Evolutionary conservation across 495 filamentous ascomycete genomes (phyloP).

Genomic region (Penicillium samsonianum): DNA sequence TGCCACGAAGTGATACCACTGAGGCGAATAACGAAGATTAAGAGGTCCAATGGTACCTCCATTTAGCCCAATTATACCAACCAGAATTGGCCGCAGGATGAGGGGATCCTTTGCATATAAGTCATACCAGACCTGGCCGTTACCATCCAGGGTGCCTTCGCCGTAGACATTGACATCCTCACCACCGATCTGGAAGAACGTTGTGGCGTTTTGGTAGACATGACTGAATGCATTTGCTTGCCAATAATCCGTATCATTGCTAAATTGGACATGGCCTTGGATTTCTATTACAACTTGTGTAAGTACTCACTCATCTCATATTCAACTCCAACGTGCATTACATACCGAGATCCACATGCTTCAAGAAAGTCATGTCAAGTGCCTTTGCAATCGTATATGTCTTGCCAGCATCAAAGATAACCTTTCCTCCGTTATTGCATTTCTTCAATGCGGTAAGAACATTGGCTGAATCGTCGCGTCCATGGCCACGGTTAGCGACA

Average conservation of each 20-base stretch:
- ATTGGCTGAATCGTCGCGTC: slow-evolving; percentile 58
- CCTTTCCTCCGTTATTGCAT: slow-evolving; percentile 68
- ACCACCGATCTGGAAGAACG: slow-evolving; percentile 70
- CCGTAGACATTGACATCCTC: slow-evolving; percentile 70
- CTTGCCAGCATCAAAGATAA: slow-evolving; percentile 57
- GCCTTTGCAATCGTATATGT: slow-evolving; percentile 65
- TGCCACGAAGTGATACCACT: slow-evolving; percentile 69
- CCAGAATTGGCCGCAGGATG: slow-evolving; percentile 60
- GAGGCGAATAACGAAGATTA: slow-evolving; percentile 62
- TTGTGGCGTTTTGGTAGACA: slow-evolving; percentile 63
- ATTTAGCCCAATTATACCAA: slow-evolving; percentile 63
- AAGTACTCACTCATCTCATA: slow-evolving; percentile 8
- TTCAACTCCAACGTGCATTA: neutral
- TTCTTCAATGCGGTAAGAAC: slow-evolving; percentile 59
- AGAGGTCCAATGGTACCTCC: slow-evolving; percentile 61
- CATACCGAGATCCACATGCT: slow-evolving; percentile 60
- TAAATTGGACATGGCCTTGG: slow-evolving; percentile 58
- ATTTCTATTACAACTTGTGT: slow-evolving; percentile 41
- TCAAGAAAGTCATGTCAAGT: slow-evolving; percentile 63
- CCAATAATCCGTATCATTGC: slow-evolving; percentile 68
- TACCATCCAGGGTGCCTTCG: slow-evolving; percentile 61
- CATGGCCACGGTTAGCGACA: slow-evolving; percentile 40
- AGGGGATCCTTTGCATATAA: slow-evolving; percentile 54
- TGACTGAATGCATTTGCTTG: slow-evolving; percentile 60
- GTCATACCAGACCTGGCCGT: slow-evolving; percentile 74